A percentile compares a stretch with the other conserved stretches of the same genome.
phyloP scores from a whole-genome alignment of 805 yeast species.

The Metschnikowia dekortorum region DNA sequence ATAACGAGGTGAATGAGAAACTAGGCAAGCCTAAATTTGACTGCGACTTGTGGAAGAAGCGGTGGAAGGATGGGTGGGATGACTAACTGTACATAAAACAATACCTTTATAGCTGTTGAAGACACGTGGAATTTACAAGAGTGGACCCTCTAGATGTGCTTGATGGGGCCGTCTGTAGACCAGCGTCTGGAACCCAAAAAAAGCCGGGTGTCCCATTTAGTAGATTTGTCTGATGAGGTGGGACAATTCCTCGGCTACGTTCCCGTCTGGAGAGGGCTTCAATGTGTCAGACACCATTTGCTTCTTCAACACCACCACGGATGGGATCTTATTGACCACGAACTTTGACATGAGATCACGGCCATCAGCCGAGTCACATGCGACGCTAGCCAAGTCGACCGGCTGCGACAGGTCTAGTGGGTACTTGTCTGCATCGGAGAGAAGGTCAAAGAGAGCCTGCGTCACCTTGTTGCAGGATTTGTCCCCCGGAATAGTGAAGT shows the following conservation, averaged over 20 bases:
- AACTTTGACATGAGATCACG: constrained; percentile 56
- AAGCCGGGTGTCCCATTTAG: background rate
- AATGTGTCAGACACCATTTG: constrained; percentile 48
- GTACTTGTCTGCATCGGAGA: constrained; percentile 19
- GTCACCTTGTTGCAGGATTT: constrained; percentile 58
- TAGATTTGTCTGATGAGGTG: constrained; percentile 27
- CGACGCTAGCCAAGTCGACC: constrained; percentile 66
- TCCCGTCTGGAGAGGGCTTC: constrained; percentile 18
- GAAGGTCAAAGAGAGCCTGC: constrained; percentile 47
- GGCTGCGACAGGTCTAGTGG: constrained; percentile 34
- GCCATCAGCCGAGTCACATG: constrained; percentile 63
- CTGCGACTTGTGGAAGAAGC: constrained; percentile 83
- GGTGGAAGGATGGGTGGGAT: constrained; percentile 97
- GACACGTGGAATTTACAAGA: no score
- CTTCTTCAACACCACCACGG: constrained; percentile 61
- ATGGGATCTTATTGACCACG: constrained; percentile 54
- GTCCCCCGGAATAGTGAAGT: constrained; percentile 70
- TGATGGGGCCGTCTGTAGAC: no score
- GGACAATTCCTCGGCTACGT: constrained; percentile 26
- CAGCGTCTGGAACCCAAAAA: no score
- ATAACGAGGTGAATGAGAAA: constrained; percentile 85
- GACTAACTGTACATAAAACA: constrained; percentile 20
- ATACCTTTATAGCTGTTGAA: background rate
- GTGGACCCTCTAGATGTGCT: no score
- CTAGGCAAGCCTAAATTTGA: constrained; percentile 83